Evolutionary conservation across 108 stramenopile genomes (phyloP).

Genomic region (Cyclotella distinguenda): DNA sequence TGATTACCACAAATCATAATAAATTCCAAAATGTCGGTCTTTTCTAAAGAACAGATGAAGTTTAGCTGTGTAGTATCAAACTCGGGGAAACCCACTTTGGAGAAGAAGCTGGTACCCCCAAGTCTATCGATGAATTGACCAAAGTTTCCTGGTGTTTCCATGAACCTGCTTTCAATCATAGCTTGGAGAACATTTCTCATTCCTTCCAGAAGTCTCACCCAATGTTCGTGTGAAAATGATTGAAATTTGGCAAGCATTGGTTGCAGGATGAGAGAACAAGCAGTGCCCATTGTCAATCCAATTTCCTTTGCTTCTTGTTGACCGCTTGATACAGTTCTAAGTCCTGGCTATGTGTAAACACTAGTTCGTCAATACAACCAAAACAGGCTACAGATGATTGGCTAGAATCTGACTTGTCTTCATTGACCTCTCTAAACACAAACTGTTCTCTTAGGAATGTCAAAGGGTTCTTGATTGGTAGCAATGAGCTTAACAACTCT

Average conservation of each 20-base stretch:
- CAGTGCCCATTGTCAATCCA: neutral
- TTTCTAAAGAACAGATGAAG: neutral
- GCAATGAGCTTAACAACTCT: conserved; percentile 6
- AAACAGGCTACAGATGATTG: conserved; percentile 1
- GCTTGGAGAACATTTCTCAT: conserved; percentile 16
- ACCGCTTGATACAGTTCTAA: conserved; percentile 19
- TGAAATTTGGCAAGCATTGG: conserved; percentile 26
- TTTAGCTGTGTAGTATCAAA: conserved; percentile 12
- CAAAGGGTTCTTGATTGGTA: conserved; percentile 11
- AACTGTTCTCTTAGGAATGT: conserved; percentile 25
- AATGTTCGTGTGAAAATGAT: conserved; percentile 12
- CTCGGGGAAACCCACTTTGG: conserved; percentile 16
- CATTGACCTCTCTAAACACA: conserved; percentile 7
- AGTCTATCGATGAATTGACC: no score
- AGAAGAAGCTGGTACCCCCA: conserved; percentile 2
- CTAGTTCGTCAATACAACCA: conserved; percentile 7
- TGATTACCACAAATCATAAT: conserved; percentile 27
- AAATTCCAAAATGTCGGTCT: conserved; percentile 17
- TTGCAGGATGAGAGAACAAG: conserved; percentile 11
- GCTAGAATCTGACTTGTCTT: neutral
- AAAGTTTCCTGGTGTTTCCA: no score
- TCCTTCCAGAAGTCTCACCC: conserved; percentile 19
- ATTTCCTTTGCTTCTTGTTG: conserved; percentile 3
- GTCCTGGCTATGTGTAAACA: conserved; percentile 17
- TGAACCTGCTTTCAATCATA: neutral